A percentile compares a stretch with the other conserved stretches of the same genome.
Evolutionary conservation across 148 eudicot genomes (phyloP).

Genomic region (Amaranthus hypochondriacus): DNA sequence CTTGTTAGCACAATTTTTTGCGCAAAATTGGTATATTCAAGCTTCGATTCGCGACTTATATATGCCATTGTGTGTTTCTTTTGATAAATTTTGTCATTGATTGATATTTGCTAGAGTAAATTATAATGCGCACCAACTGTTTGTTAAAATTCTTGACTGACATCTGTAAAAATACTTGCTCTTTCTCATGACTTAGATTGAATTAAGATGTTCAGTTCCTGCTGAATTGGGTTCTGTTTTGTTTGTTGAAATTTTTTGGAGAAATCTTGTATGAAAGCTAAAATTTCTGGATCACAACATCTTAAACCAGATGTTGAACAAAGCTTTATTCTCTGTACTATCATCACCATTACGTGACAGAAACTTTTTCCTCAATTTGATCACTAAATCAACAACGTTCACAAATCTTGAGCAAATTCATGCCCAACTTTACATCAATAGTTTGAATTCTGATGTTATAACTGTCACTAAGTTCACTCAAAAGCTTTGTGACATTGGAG

Average conservation of each 20-base stretch:
- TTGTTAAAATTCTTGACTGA: too few species aligned
- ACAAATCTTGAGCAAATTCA: conserved; percentile 55
- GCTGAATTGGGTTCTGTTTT: too few species aligned
- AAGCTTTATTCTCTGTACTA: conserved; percentile 18
- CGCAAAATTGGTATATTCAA: too few species aligned
- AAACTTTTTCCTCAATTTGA: conserved; percentile 36
- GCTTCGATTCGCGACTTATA: too few species aligned
- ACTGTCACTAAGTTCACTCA: conserved; percentile 64
- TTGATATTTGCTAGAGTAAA: too few species aligned
- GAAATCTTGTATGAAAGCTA: background rate
- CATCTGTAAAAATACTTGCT: too few species aligned
- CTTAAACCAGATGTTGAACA: conserved; percentile 33
- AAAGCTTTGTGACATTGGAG: conserved; percentile 44
- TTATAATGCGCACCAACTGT: too few species aligned
- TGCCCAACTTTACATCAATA: conserved; percentile 56
- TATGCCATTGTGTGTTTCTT: too few species aligned
- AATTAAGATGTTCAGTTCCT: too few species aligned
- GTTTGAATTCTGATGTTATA: conserved; percentile 35
- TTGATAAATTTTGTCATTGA: too few species aligned
- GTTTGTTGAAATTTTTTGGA: background rate
- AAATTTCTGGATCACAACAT: background rate
- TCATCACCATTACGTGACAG: conserved; percentile 11
- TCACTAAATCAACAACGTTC: conserved; percentile 39
- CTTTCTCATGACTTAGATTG: too few species aligned
- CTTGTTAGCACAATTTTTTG: too few species aligned